Conservation (phyloP, 441 rosid species). For the Populus hybrid region DNA sequence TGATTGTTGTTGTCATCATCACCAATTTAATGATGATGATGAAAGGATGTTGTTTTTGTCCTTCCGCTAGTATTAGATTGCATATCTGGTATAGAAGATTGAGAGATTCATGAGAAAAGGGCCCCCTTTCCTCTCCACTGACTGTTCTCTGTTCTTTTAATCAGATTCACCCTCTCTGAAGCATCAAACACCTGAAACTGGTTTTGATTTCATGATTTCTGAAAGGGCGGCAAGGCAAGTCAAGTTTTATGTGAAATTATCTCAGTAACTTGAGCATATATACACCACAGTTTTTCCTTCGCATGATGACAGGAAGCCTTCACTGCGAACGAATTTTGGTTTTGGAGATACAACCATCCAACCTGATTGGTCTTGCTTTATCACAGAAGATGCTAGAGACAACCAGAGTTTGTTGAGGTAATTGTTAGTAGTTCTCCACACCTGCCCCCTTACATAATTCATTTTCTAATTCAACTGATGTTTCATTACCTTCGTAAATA, state of each 20-base stretch:
- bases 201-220: slow-evolving; percentile 28
- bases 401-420: slow-evolving; percentile 59
- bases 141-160: slow-evolving; percentile 13
- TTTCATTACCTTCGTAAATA: slow-evolving; percentile 23
- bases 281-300: slow-evolving; percentile 18
- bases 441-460: slow-evolving; percentile 17
- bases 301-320: slow-evolving; percentile 29
- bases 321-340: slow-evolving; percentile 14
- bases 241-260: background rate
- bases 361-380: slow-evolving; percentile 37
- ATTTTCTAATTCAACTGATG: slow-evolving; percentile 22
- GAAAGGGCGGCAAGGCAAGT: slow-evolving; percentile 37
- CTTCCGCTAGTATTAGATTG: background rate
- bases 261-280: background rate
- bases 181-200: slow-evolving; percentile 33
- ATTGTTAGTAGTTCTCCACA: slow-evolving; percentile 8
- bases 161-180: slow-evolving; percentile 44
- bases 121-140: slow-evolving; percentile 14
- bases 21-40: background rate
- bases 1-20: background rate
- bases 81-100: slow-evolving; percentile 5
- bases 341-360: slow-evolving; percentile 30
- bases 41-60: background rate
- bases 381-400: slow-evolving; percentile 47
- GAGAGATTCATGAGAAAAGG: background rate